phyloP scores from a whole-genome alignment of 805 yeast genomes.

The Wickerhamomyces alni region DNA sequence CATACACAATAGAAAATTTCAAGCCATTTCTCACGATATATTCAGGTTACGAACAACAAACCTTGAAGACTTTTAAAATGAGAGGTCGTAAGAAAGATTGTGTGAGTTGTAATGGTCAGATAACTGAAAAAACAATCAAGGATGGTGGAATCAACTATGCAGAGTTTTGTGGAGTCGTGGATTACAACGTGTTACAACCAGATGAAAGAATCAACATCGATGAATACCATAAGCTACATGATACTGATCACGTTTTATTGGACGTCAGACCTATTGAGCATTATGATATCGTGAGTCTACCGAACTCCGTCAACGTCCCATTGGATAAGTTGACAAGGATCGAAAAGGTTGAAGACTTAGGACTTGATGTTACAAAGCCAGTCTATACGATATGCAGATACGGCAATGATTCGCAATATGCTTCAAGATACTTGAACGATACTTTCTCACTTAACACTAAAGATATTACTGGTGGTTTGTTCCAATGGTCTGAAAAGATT shows the following conservation, averaged over 20 bases:
- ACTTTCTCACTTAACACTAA: constrained; percentile 43
- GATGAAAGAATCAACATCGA: constrained; percentile 43
- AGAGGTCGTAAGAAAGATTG: constrained; percentile 60
- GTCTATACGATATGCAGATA: constrained; percentile 71
- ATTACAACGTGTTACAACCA: constrained; percentile 37
- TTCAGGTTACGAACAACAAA: constrained; percentile 61
- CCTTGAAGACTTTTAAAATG: constrained; percentile 73
- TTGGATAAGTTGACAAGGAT: constrained; percentile 39
- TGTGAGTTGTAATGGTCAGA: constrained; percentile 48
- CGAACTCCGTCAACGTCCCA: constrained; percentile 58
- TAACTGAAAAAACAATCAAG: constrained; percentile 42
- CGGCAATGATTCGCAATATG: constrained; percentile 88
- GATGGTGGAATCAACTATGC: constrained; percentile 52
- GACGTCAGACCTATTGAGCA: constrained; percentile 86
- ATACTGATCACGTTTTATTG: constrained; percentile 31
- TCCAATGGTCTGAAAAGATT: constrained; percentile 55
- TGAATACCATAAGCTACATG: constrained; percentile 23
- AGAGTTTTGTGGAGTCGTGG: constrained; percentile 65
- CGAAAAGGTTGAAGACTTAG: constrained; percentile 20
- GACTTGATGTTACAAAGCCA: constrained; percentile 26
- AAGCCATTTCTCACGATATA: constrained; percentile 65
- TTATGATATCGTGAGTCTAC: constrained; percentile 57
- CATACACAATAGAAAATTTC: constrained; percentile 46
- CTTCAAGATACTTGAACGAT: constrained; percentile 51
- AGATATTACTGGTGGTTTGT: constrained; percentile 78